Base-by-base conservation (phyloP, 345 rosid species). In the Camelina sativa region DNA sequence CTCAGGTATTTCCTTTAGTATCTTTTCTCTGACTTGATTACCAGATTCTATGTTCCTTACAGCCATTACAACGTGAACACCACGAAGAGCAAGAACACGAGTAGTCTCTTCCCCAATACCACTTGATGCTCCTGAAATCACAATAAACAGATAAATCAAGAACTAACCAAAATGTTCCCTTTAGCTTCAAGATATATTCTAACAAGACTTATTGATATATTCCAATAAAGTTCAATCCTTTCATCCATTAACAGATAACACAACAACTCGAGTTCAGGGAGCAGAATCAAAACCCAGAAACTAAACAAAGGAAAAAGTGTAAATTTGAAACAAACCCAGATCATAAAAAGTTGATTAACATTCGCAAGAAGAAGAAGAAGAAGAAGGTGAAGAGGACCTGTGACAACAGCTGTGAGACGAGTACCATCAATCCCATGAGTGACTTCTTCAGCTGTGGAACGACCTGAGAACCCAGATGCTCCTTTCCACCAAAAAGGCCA, bases 381-480 rank as follows among this genome's bases (percentile, higher is more conserved):
- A 67, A 40, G 30, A 28, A 28, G 74, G 37, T 58, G 65, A 47
- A 44, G 65, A n/a, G 2, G 59, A 91, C 97, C 93, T 72, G 96
- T 89, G 65, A 86, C 86, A 74, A 91, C 80, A 63, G 97, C 96
- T 34, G 96, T 91, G 83, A 89, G 93, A 75, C 82, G 87, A 47
- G 88, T 75, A 46, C 82, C 96, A 77, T 89, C 90, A 65, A 89
- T 75, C 71, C 95, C 96, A 7, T 76, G 80, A 20, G 97, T 89
- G 17, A 89, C 96, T 76, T 91, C 88, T 86, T 89, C 96, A 0
- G 97, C 97, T 6, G 91, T 88, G 61, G 96, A 88, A 40, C 83
- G 80, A 69, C 87, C 46, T 8, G 95, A 91, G 87, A 89, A 91
- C 65, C 97, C 97, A 65, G 97, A 87, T 37, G 84, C 75, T 32